Percentiles rank a stretch among this genome's conserved stretches.
phyloP scores from a whole-genome alignment of 768 basidiomycete species.

The Pulveroboletus sp. region DNA sequence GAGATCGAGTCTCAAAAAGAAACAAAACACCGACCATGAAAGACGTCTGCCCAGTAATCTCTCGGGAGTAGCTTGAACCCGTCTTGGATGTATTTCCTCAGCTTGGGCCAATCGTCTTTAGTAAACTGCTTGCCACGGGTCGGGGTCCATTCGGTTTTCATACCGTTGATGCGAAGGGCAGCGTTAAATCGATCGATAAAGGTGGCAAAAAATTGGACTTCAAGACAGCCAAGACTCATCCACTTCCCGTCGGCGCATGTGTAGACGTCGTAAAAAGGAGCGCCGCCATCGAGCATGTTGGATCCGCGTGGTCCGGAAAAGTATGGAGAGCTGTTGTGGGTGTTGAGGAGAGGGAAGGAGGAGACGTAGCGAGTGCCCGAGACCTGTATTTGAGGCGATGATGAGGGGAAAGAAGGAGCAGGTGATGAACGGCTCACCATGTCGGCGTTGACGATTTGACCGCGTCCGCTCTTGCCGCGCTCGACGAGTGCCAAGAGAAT shows the following conservation, averaged over 20 bases:
- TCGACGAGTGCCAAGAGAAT: conserved; percentile 73
- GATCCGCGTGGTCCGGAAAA: conserved; percentile 46
- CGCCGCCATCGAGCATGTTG: conserved; percentile 68
- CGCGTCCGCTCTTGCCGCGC: conserved; percentile 56
- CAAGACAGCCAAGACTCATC: conserved; percentile 75
- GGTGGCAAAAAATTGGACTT: conserved; percentile 62
- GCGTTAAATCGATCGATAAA: conserved; percentile 55
- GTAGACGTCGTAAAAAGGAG: conserved; percentile 76
- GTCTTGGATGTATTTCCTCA: conserved; percentile 53
- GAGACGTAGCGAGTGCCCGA: conserved; percentile 77
- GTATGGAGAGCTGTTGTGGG: conserved; percentile 29
- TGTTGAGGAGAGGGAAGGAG: conserved; percentile 59
- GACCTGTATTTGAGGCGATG: conserved; percentile 44
- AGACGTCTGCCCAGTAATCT: conserved; percentile 65
- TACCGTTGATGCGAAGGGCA: conserved; percentile 40
- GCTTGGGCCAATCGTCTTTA: conserved; percentile 49
- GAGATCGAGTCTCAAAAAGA: no score
- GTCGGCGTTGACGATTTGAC: conserved; percentile 70
- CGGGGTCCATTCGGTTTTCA: conserved; percentile 53
- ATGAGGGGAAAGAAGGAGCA: not conserved
- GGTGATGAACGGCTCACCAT: conserved; percentile 49
- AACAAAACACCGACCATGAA: conserved; percentile 45
- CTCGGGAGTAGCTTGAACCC: conserved; percentile 59
- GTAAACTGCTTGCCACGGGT: conserved; percentile 41
- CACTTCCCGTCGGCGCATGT: conserved; percentile 65